Base-by-base conservation (phyloP, 1,139 yeast species). In the Debaryomycetaceae sp. region DNA sequence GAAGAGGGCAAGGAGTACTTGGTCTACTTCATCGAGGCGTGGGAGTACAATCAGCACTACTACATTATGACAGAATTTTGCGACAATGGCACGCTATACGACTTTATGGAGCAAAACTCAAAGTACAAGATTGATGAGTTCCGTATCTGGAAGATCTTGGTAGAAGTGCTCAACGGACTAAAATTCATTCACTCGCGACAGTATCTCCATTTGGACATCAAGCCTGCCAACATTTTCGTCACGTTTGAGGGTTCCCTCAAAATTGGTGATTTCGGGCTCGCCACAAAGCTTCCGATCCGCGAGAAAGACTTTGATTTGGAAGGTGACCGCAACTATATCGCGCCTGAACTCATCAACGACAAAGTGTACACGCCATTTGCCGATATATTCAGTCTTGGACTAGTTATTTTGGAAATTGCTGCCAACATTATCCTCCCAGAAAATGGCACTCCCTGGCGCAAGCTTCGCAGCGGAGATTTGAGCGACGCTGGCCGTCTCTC, bases 391-490 rank as follows among this genome's bases (percentile, higher is more conserved):
- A 82, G 95, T 20, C 68, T 87, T 27, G 99, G 98, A 1, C 62
- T 92, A 35, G 82, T 90, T 40, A 78, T 90, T 61, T 77, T 90
- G 29, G 99, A 90, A 53, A 81, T 86, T 42, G 98, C 98, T 2
- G 95, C 98, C 2, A 90, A 90, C 52, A 90, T 90, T 29, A 76
- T 87, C 6, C 58, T 92, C 28, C 99, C 99, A 1, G 97, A 90
- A 43, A 87, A 92, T 51, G 99, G 99, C 4, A 72, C 86, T 7
- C 92, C 94, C 22, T 90, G 99, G 99, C 90, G 93, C 40, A 87
- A 87, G 51, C 60, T 90, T 37, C 68, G 99, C 39, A 82, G 95
- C 27, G 99, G 98, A 1, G 98, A 90, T 51, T 61, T 92, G 37
- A 78, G 93, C 19, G 98, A 90, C 53, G 97, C 97, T 1, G 98